Evolutionary conservation across 192 early-diverging fungal species (phyloP), one percentile per base, ranked within the genome.

Genomic region (Linnemannia exigua): DNA sequence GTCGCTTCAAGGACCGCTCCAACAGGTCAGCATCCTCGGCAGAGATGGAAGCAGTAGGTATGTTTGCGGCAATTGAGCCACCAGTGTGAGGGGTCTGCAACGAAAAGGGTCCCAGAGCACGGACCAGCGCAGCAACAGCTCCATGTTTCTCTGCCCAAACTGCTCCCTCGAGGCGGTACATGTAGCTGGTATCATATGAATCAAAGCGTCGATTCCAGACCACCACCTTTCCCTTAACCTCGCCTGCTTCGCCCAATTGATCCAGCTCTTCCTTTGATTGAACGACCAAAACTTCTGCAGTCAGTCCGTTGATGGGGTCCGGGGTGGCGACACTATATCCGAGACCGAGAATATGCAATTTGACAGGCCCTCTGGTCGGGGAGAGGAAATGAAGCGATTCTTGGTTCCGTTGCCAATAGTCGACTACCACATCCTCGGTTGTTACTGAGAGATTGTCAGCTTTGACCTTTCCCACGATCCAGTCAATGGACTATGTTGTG

Each of bases 11-110:
- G 54, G 90, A 89, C 44, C 92, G 90, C 79, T 90, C 90, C 14
- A 93, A 84, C 11, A 91, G 35, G 52, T 91, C 88, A 36, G 90
- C 91, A 67, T 93, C 92, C 31, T 91, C 90, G 9, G 76, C 80
- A n/a, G 90, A 87, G 54, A 93, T 80, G 16, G 92, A 77, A 1
- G 91, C 92, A 3, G 86, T 84, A 28, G 92, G 92, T 66, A 93
- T 93, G 1, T 54, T 52, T 15, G 91, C 87, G 14, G 86, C 75
- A 11, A n/a, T 22, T 35, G 90, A 87, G 41, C 44, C 89, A 11
- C 92, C 92, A 16, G 92, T 93, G 61, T 93, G 92, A 14, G 87
- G 87, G 3, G 82, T 81, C 20, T 90, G 88, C 14, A 89, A 81
- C 52, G 81, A 74, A 50, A 91, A 90, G 25, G 90, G 83, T 33